phyloP scores from a whole-genome alignment of 106 monocot species.

The Dendrobium chrysotoxum region DNA sequence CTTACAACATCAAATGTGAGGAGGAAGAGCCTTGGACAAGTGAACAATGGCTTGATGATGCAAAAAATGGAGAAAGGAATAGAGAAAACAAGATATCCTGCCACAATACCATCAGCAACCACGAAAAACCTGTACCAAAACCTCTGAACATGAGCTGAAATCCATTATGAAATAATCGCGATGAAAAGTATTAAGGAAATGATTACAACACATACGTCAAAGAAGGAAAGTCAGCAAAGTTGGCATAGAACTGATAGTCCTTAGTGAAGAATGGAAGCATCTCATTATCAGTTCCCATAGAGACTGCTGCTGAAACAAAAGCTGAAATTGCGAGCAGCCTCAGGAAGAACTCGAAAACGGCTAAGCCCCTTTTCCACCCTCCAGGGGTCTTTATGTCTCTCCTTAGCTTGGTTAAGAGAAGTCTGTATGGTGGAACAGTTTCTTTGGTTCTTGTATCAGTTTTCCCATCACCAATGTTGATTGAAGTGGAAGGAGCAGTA shows the following conservation, averaged over 20 bases:
- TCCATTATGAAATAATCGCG: no score
- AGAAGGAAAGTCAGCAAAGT: constrained; percentile 11
- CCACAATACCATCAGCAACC: constrained; percentile 14
- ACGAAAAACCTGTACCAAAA: constrained; percentile 21
- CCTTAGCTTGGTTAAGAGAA: background rate
- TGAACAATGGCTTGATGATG: background rate
- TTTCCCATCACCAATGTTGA: background rate
- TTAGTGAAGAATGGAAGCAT: constrained; percentile 20
- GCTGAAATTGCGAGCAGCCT: constrained; percentile 12
- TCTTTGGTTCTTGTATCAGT: background rate
- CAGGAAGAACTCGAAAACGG: background rate
- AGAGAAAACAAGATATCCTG: constrained; percentile 19
- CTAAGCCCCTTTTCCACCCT: constrained; percentile 2
- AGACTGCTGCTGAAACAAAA: constrained; percentile 7
- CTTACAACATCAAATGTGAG: constrained; percentile 17
- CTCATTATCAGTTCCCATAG: constrained; percentile 15
- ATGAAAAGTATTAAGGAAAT: background rate
- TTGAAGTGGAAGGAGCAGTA: constrained; percentile 9
- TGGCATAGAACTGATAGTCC: constrained; percentile 16
- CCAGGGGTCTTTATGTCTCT: background rate
- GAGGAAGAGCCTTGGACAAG: constrained; percentile 8
- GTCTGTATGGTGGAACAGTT: background rate
- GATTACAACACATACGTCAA: background rate
- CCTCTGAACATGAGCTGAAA: no score
- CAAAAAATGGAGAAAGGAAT: constrained; percentile 15